Evolutionary conservation across 208 protist species (phyloP), one percentile per base, ranked within the genome.

Genomic region (Acanthamoeba triangularis): DNA sequence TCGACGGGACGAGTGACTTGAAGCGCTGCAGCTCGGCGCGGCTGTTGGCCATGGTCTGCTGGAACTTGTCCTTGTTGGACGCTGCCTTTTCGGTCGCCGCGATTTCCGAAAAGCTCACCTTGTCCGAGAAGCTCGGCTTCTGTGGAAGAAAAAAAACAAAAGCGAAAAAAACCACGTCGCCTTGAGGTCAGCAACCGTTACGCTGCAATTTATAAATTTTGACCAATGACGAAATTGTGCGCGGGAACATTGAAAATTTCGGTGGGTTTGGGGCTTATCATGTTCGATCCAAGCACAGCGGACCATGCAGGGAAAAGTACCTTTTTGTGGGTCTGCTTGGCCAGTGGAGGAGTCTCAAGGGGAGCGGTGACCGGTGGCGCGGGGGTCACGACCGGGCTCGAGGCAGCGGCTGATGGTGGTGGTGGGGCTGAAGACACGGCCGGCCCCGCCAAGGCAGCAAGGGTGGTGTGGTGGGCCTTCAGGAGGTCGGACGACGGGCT

Each of bases 401-500:
- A 80, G 33, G 30, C 35, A 18, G n/a, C 69, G 23, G 69, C 14
- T 0, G 69, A 44, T 59, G 54, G 54, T 23, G 54, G 54, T 6
- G 54, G 54, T 4, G 14, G 1, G 2, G 54, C 13, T 59, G 54
- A 23, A 23, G 54, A 59, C 14, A 59, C 54, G 25, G 2, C 16
- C 25, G 47, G 25, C 0, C 78, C 78, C 41, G 78, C 44, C 78
- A 87, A 30, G 14, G 78, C 37, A 28, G 78, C 35, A 10, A 87
- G 78, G 44, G 78, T 87, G 14, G 78, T 49, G 18, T 87, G 78
- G 2, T 87, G 49, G 25, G 78, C 78, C 47, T 87, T 87, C n/a
- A 87, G 78, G 47, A 87, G 44, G 44, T 87, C 78, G 25, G 78
- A 87, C 37, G 78, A 87, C 11, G 78, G 78, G 78, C 78, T 87